A percentile compares a stretch with the other conserved stretches of the same genome.
Conservation (phyloP, 441 rosid genomes). For the Populus trichocarpa region DNA sequence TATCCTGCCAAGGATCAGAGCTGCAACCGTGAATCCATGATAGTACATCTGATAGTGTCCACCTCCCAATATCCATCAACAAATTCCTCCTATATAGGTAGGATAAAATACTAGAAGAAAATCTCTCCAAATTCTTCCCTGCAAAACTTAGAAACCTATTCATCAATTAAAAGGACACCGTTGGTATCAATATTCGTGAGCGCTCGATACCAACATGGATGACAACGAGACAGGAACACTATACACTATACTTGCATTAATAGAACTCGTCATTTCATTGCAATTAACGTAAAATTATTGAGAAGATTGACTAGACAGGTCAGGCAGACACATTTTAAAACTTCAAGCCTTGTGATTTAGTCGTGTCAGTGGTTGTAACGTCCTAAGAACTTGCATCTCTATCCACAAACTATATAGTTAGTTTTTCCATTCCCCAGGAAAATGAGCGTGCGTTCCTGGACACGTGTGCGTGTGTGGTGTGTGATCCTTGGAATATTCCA, state of each 20-base stretch:
- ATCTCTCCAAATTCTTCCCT: not conserved
- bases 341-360: not conserved
- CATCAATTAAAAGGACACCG: not conserved
- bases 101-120: not conserved
- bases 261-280: not conserved
- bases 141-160: not conserved
- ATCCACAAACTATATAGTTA: not conserved
- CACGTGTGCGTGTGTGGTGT: not conserved
- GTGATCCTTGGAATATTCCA: not conserved
- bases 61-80: not conserved
- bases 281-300: not conserved
- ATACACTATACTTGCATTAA: not conserved
- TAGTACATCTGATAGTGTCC: not conserved
- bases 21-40: not conserved
- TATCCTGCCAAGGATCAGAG: not conserved
- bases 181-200: not conserved
- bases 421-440: not conserved
- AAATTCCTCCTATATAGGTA: not conserved
- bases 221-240: not conserved
- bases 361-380: not conserved
- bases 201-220: not conserved
- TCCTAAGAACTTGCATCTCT: not conserved
- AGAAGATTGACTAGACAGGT: not conserved
- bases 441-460: not conserved
- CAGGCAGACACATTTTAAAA: not conserved